phyloP scores from a whole-genome alignment of 2,329 filamentous ascomycete genomes.

The Talaromyces sp. region DNA sequence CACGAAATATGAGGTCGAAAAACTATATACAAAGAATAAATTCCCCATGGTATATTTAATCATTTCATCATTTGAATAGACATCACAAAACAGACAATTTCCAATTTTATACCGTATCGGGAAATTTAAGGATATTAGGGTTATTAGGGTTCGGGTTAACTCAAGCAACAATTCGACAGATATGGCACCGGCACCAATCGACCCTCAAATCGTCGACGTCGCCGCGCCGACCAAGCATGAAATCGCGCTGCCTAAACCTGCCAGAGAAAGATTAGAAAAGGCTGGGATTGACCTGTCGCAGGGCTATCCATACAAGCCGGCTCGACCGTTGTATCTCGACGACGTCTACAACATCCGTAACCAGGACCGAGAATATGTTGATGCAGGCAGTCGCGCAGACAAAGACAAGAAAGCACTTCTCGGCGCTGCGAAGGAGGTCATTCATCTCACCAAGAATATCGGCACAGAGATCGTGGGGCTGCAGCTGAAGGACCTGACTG shows the following conservation, averaged over 20 bases:
- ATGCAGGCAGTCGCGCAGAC: conserved; percentile 61
- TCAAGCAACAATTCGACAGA: conserved; percentile 20
- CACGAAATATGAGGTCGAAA: not conserved
- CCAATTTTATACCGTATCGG: not conserved
- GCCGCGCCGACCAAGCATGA: conserved; percentile 42
- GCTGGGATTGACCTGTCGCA: conserved; percentile 64
- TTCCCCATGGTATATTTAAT: not conserved
- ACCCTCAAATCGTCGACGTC: conserved; percentile 59
- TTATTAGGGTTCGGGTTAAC: not conserved
- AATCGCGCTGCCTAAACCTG: conserved; percentile 54
- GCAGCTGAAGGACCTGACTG: conserved; percentile 57
- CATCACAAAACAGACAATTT: not conserved
- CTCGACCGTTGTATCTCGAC: conserved; percentile 62
- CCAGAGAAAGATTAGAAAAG: conserved; percentile 58
- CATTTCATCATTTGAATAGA: not conserved
- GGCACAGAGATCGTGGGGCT: conserved; percentile 61
- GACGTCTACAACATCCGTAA: conserved; percentile 63
- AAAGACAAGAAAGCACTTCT: conserved; percentile 58
- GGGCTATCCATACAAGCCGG: conserved; percentile 67
- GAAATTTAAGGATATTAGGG: not conserved
- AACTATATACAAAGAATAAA: not conserved
- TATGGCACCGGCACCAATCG: conserved; percentile 58
- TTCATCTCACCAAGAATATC: conserved; percentile 56
- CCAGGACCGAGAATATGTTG: conserved; percentile 50
- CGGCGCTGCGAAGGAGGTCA: conserved; percentile 58